These are phyloP conservation scores for Aphanomyces invadans DNA, from an alignment of 352 stramenopile species.

Conservation along the genomic window DNA sequence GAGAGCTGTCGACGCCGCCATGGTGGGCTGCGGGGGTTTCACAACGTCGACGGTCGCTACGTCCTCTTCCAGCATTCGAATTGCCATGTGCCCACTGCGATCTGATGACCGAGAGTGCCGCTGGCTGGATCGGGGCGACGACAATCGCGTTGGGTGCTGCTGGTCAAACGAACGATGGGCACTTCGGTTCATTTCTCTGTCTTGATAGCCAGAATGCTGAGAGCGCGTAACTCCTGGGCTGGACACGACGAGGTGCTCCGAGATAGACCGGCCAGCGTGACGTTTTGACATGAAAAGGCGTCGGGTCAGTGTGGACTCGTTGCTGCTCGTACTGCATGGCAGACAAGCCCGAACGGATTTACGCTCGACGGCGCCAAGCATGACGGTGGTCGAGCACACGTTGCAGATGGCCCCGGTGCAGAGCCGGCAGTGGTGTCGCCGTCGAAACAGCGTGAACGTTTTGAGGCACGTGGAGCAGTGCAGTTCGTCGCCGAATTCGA, in stretches of 20 bases:
- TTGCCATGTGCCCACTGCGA: neutral
- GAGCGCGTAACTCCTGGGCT: neutral
- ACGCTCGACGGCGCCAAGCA: neutral
- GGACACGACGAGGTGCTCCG: neutral
- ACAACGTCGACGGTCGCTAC: neutral
- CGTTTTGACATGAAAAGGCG: neutral
- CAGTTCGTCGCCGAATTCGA: constrained; percentile 11
- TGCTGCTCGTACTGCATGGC: constrained; percentile 6
- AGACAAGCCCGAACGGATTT: constrained; percentile 3
- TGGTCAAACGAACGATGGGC: neutral
- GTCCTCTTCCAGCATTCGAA: neutral
- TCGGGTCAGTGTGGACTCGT: neutral
- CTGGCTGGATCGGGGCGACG: neutral
- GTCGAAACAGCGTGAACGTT: constrained; percentile 62
- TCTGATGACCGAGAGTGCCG: neutral
- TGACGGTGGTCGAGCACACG: constrained; percentile 44
- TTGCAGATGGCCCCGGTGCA: constrained; percentile 71
- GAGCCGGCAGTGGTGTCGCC: constrained; percentile 69
- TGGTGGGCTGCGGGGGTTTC: no score
- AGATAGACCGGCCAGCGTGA: neutral
- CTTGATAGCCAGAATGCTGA: neutral
- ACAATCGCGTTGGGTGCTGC: neutral
- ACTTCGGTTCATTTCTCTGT: no score
- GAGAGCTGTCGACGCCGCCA: neutral
- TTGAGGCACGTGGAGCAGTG: constrained; percentile 61